A percentile compares a stretch with the other conserved stretches of the same genome.
These are phyloP conservation scores for Macrocybe gigantea DNA, from an alignment of 768 basidiomycete species.

Conservation along the genomic window DNA sequence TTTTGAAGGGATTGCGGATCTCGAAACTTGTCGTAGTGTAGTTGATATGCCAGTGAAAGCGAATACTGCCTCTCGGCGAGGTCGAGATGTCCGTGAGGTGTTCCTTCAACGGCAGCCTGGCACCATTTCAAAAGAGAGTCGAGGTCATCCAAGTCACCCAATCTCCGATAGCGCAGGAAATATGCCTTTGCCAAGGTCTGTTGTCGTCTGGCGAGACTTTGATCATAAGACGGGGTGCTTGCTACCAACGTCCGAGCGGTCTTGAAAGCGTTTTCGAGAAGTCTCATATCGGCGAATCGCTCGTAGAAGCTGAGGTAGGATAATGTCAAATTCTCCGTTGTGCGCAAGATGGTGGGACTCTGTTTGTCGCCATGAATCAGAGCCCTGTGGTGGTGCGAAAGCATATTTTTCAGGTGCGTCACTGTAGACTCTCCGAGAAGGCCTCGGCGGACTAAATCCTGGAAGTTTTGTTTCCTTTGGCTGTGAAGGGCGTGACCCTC, in stretches of 20 bases:
- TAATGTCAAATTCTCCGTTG: too few relatives aligned
- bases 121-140: constrained; percentile 1
- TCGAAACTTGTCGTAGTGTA: neutral
- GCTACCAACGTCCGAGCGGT: neutral
- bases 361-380: too few relatives aligned
- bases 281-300: too few relatives aligned
- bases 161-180: neutral
- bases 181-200: constrained; percentile 3
- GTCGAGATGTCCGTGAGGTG: constrained; percentile 1
- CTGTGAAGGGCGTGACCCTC: too few relatives aligned
- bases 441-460: too few relatives aligned
- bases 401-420: too few relatives aligned
- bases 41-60: neutral
- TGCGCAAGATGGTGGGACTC: too few relatives aligned
- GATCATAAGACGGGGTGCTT: neutral
- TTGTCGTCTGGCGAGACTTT: neutral
- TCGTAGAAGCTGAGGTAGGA: too few relatives aligned
- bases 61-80: constrained; percentile 1
- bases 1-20: neutral
- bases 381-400: too few relatives aligned
- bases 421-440: too few relatives aligned
- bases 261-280: too few relatives aligned
- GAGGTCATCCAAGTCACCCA: constrained; percentile 3
- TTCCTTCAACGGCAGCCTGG: neutral
- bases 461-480: too few relatives aligned